Conservation (phyloP, 371 early-diverging fungal genomes). For the Apophysomyces elegans region DNA sequence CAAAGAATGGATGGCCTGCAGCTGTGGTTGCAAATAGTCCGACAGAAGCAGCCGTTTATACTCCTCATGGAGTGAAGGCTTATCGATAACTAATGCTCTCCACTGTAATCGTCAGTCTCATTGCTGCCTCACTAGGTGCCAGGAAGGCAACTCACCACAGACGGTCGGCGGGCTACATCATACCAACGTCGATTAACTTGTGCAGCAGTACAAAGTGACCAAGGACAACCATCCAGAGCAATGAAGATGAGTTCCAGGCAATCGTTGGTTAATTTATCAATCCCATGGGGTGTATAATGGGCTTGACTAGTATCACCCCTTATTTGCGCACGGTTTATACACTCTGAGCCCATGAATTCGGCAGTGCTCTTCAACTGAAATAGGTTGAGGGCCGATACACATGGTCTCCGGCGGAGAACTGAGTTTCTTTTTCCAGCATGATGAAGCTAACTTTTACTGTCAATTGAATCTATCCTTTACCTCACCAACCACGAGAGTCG, state of each 20-base stretch:
- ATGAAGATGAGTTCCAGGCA: conserved; percentile 17
- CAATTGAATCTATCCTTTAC: no score
- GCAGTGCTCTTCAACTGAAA: no score
- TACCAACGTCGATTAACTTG: conserved; percentile 20
- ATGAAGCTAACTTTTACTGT: no score
- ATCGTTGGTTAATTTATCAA: conserved; percentile 7
- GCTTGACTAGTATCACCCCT: no score
- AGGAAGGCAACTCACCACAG: conserved; percentile 17
- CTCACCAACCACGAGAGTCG: no score
- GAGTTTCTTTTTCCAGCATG: no score
- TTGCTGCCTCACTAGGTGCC: background rate
- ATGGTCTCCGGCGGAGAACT: no score
- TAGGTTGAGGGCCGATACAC: no score
- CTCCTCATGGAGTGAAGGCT: conserved; percentile 5
- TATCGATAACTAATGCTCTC: conserved; percentile 15
- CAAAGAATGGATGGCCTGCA: background rate
- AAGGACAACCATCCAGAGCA: conserved; percentile 15
- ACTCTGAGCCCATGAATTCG: no score
- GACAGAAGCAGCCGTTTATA: conserved; percentile 6
- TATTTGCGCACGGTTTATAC: no score
- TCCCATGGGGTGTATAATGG: background rate
- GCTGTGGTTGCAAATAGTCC: conserved; percentile 8
- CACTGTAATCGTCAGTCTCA: conserved; percentile 9
- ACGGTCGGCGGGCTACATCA: conserved; percentile 11
- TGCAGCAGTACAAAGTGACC: conserved; percentile 7